Conservation (phyloP, 2,329 filamentous ascomycete genomes). For the Xylariales sp. region DNA sequence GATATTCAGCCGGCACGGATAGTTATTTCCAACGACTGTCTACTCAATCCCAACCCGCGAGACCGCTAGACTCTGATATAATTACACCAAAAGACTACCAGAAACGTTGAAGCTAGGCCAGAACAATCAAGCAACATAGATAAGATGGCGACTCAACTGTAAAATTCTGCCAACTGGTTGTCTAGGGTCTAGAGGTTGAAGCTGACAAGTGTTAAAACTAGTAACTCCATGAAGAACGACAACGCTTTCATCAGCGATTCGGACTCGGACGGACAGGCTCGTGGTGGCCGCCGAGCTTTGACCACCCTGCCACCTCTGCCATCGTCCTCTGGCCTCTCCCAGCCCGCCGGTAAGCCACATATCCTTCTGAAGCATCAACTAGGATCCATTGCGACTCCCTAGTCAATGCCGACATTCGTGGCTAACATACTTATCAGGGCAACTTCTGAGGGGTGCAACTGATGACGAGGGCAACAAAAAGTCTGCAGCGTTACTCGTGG, state of each 20-base stretch:
- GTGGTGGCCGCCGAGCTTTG: slow-evolving; percentile 17
- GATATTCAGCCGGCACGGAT: too few relatives aligned
- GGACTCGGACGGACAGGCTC: slow-evolving; percentile 30
- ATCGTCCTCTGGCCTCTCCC: slow-evolving; percentile 30
- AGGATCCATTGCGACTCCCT: background rate
- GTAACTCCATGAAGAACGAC: slow-evolving; percentile 23
- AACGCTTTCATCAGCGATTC: slow-evolving; percentile 27
- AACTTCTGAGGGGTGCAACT: slow-evolving; percentile 52
- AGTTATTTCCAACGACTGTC: too few relatives aligned
- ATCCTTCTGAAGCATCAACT: slow-evolving; percentile 8
- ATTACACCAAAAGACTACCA: too few relatives aligned
- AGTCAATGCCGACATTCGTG: background rate
- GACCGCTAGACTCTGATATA: too few relatives aligned
- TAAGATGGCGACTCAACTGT: too few relatives aligned
- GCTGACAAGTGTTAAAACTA: slow-evolving; percentile 15
- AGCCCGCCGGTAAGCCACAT: slow-evolving; percentile 25
- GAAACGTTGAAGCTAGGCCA: too few relatives aligned
- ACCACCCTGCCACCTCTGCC: slow-evolving; percentile 21
- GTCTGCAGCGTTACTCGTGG: slow-evolving; percentile 52
- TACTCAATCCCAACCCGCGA: too few relatives aligned
- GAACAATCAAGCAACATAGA: too few relatives aligned
- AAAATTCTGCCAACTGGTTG: too few relatives aligned
- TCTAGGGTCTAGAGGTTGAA: background rate
- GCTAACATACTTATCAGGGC: slow-evolving; percentile 28
- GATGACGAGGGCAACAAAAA: slow-evolving; percentile 55